These are phyloP conservation scores for Candida verbasci DNA, from an alignment of 805 yeast species.

Conservation along the genomic window DNA sequence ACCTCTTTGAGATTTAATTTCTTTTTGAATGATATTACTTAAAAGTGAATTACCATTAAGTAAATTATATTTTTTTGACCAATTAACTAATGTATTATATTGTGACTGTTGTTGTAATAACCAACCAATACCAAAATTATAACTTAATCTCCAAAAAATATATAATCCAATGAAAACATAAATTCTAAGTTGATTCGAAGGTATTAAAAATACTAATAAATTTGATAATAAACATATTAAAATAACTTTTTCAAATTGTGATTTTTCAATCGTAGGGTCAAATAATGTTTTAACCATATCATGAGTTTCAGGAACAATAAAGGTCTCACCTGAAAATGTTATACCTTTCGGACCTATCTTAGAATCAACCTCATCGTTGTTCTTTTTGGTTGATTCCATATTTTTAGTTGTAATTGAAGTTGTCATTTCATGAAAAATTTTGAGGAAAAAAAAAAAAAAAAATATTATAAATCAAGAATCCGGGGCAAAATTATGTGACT, in stretches of 20 bases:
- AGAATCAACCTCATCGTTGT: neutral
- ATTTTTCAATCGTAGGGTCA: slow-evolving; percentile 70
- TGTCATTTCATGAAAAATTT: neutral
- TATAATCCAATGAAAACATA: slow-evolving; percentile 50
- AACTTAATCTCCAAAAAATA: slow-evolving; percentile 68
- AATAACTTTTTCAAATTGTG: slow-evolving; percentile 60
- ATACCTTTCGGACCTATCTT: slow-evolving; percentile 38
- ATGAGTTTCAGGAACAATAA: slow-evolving; percentile 59
- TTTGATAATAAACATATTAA: slow-evolving; percentile 35
- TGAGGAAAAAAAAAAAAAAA: neutral
- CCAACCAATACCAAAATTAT: slow-evolving; percentile 78
- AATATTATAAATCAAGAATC: neutral
- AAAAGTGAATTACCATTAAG: slow-evolving; percentile 25
- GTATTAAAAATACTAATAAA: slow-evolving; percentile 26
- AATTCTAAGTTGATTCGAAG: slow-evolving; percentile 21
- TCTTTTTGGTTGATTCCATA: neutral
- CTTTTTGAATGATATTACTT: slow-evolving; percentile 34
- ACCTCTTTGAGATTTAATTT: slow-evolving; percentile 39
- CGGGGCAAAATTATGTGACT: neutral
- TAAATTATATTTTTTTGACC: slow-evolving; percentile 36
- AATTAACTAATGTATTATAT: slow-evolving; percentile 46
- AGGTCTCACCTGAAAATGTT: slow-evolving; percentile 41
- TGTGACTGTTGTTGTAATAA: slow-evolving; percentile 65
- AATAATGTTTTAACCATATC: slow-evolving; percentile 81
- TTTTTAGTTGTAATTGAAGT: slow-evolving; percentile 1